Base-by-base conservation (phyloP, 1,139 yeast genomes). In the Geotrichum aggregatum region DNA sequence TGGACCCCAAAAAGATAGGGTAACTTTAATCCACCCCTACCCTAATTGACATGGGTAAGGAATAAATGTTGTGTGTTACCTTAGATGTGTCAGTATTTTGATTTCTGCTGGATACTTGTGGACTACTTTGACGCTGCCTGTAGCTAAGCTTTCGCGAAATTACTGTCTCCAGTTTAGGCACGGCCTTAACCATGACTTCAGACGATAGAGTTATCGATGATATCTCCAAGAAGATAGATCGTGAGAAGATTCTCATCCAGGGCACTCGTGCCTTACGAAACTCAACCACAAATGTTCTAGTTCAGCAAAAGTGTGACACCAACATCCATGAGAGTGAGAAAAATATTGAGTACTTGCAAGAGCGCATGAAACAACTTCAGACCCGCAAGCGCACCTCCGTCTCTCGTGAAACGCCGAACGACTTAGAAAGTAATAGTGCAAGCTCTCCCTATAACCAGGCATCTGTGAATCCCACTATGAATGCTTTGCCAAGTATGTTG, bases 321-420 rank as follows among this genome's bases (percentile, higher is more conserved):
- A 88, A 84, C 63, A 89, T 92, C 61, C 76, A 94, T 58, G 98
- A 92, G 63, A 91, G 97, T 1, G 91, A 88, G 64, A 83, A 87
- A 58, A 91, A 91, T 69, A 86, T 92, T 59, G 92, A 87, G 61
- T 92, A 91, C 63, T 77, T 92, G 58, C 86, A 84, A 63, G 87
- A 87, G 54, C 83, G 92, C 6, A 74, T 92, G 63, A 75, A 77
- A 48, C 86, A 86, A 60, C 71, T 89, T 52, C 76, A 77, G 52
- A 58, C 79, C 44, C 68, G 61, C 48, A 61, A 54, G 45, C 49
- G 54, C 39, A 58, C 38, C 26, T 52, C 53, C 3, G 11, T 42
- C 41, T 11, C 39, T 14, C 16, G 18, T 6, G 47, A 43, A 18
- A 14, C 34, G 28, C 49, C 5, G n/a, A 3, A 35, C 40, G 16